Conservation (phyloP, 225 moss, liverwort and hornwort genomes). For the Takakia lepidozioides region DNA sequence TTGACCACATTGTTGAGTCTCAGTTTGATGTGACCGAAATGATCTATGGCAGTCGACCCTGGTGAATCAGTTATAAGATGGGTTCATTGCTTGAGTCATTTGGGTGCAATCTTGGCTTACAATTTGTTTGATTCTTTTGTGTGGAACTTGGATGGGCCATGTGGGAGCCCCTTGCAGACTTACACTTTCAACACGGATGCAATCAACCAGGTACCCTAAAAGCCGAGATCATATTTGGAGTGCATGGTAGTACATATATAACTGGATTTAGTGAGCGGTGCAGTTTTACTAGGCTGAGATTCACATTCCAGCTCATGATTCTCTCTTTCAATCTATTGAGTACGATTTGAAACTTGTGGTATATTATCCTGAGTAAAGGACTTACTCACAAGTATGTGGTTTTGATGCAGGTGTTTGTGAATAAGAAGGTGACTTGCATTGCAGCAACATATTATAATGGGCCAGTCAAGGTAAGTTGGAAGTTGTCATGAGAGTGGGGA, state of each 20-base stretch:
- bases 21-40: background rate
- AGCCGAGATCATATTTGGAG: background rate
- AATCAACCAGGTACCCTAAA: slow-evolving; percentile 42
- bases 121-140: too few relatives aligned
- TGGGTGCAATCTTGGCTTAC: too few relatives aligned
- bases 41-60: too few relatives aligned
- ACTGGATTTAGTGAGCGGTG: background rate
- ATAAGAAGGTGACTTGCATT: slow-evolving; percentile 39
- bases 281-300: background rate
- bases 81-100: too few relatives aligned
- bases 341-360: background rate
- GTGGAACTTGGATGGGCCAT: slow-evolving; percentile 36
- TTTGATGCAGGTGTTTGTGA: slow-evolving; percentile 44
- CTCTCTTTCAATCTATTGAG: background rate
- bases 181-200: slow-evolving; percentile 47
- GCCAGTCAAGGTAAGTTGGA: slow-evolving; percentile 32
- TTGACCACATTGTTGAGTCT: background rate
- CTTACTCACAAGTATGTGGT: too few relatives aligned
- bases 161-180: slow-evolving; percentile 32
- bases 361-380: slow-evolving; percentile 1
- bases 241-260: background rate
- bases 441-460: slow-evolving; percentile 50
- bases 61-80: background rate
- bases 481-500: background rate
- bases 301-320: background rate